Base-by-base conservation (phyloP, 345 rosid genomes). In the Luvunga scandens region DNA sequence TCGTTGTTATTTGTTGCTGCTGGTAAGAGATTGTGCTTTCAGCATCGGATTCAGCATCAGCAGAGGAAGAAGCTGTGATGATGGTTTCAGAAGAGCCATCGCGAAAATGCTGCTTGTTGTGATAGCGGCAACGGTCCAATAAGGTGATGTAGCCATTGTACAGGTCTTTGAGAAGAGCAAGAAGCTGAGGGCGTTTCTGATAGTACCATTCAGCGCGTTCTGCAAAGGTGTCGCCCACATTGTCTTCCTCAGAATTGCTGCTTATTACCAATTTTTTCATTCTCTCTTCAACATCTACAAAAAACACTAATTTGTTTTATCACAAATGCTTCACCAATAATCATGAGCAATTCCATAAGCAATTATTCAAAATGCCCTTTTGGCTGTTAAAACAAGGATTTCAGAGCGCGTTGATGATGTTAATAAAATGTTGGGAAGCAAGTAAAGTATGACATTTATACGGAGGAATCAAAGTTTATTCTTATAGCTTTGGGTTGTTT, bases 201-300 rank as follows among this genome's bases (percentile, higher is more conserved):
- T 89, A 92, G 82, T 87, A 92, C 78, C 91, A 88, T 71, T 92
- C 90, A 60, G 97, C 94, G 0, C 97, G 88, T 55, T 88, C 87
- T 39, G 88, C 89, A 56, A 92, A 90, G 2, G 91, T 88, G 59
- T 92, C 93, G 12, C 87, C 86, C 0, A 75, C 83, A 27, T 81
- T 77, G 5, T 85, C 83, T 79, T 83, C 88, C 74, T 80, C 80
- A n/a, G 75, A 55, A 28, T 14, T 48, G 77, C 18, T 63, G 69
- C 7, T 59, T 16, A 61, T 73, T 30, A 86, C 78, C 79, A 89
- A 63, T 70, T 67, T 66, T 71, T 85, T 84, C 86, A 89, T 82
- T 83, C 91, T 83, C 67, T 88, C 87, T 33, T 89, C 91, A 63
- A 88, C 75, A 71, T 88, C 93, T 88, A 87, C 57, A 60, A 36